Evolutionary conservation across 805 yeast genomes (phyloP).

Genomic region (Metschnikowia peoriensis): DNA sequence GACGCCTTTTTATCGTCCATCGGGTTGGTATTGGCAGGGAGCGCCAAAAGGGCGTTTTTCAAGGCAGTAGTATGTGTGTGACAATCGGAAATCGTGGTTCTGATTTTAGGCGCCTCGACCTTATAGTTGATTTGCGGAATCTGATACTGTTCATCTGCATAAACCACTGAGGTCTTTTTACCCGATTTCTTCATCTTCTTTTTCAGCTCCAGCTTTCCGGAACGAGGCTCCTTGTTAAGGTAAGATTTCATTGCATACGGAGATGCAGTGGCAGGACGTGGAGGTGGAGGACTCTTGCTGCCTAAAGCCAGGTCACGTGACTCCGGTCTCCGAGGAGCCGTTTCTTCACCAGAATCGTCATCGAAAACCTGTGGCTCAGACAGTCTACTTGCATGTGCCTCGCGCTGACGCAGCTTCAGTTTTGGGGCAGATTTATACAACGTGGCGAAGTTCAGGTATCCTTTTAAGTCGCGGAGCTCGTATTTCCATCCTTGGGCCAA

Average conservation of each 20-base stretch:
- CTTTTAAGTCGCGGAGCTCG: constrained; percentile 50
- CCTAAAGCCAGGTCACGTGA: constrained; percentile 3
- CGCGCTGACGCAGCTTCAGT: constrained; percentile 7
- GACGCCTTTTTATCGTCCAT: constrained; percentile 61
- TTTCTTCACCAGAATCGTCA: constrained; percentile 10
- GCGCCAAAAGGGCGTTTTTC: constrained; percentile 44
- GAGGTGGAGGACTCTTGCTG: constrained; percentile 17
- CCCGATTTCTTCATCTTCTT: constrained; percentile 2
- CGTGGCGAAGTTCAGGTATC: constrained; percentile 47
- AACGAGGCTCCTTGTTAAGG: constrained; percentile 10
- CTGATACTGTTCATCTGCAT: constrained; percentile 50
- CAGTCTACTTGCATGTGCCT: constrained; percentile 3
- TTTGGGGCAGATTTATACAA: constrained; percentile 48
- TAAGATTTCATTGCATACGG: constrained; percentile 19
- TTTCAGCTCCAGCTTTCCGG: constrained; percentile 6
- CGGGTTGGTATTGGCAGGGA: constrained; percentile 52
- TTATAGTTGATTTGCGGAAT: constrained; percentile 69
- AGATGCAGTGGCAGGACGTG: constrained; percentile 25
- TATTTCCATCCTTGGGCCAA: constrained; percentile 67
- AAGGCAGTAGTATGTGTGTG: constrained; percentile 71
- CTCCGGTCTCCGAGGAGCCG: background rate
- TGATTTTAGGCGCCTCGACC: constrained; percentile 72
- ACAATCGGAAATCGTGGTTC: constrained; percentile 67
- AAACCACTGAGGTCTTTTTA: constrained; percentile 18
- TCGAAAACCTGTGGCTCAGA: background rate